Percentiles rank a stretch among this genome's conserved stretches.
phyloP scores from a whole-genome alignment of 2,329 filamentous ascomycete species.

The Pestalotiopsis sp. region DNA sequence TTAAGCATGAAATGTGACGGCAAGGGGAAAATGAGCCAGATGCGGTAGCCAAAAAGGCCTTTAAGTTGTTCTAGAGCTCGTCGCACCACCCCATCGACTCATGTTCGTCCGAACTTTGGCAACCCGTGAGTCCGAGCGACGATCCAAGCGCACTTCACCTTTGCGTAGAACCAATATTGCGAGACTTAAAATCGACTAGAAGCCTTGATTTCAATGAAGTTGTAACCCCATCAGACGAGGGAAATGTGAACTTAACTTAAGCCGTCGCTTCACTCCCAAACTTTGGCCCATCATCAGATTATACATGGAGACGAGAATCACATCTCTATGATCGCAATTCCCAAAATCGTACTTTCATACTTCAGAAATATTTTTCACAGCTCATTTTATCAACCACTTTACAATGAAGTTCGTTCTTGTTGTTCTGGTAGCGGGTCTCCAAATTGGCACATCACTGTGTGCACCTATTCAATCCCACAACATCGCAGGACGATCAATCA shows the following conservation, averaged over 20 bases:
- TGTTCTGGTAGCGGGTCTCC: neutral
- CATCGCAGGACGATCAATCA: neutral
- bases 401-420: slow-evolving; percentile 6
- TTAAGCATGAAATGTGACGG: neutral
- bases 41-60: neutral
- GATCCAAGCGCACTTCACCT: neutral
- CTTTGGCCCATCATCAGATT: too few relatives aligned
- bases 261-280: too few relatives aligned
- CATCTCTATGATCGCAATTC: neutral
- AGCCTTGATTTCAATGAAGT: neutral
- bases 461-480: slow-evolving; percentile 4
- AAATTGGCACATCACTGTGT: slow-evolving; percentile 7
- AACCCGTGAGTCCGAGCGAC: neutral
- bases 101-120: neutral
- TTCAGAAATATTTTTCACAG: neutral
- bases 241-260: neutral
- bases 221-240: neutral
- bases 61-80: neutral
- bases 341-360: neutral
- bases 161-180: neutral
- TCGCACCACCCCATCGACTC: neutral
- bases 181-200: neutral
- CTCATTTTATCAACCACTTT: neutral
- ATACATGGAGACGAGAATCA: neutral
- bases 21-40: neutral